Base-by-base conservation (phyloP, 306 rosid genomes). In the Cicer arietinum region DNA sequence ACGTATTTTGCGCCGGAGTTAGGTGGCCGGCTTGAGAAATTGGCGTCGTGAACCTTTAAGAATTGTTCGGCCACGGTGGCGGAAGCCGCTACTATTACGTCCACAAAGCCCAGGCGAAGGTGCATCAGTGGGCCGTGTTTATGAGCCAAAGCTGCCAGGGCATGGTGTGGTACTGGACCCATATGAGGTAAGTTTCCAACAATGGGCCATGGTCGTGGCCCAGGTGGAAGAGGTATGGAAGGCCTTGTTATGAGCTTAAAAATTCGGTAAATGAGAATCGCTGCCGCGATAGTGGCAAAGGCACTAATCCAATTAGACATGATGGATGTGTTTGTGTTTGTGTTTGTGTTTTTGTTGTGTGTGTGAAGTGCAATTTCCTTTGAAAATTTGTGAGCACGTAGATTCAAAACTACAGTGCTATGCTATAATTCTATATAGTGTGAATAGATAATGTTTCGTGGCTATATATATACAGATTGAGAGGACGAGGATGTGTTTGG, bases 61-160 rank as follows among this genome's bases (percentile, higher is more conserved):
- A 62, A 62, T 42, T 62, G 68, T 13, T 62, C 66, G 12, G 68
- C 68, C 4, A 62, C 68, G 4, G 46, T 4, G 25, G 48, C 48
- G 7, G 68, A 62, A 8, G 68, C 68, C 12, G n/a, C 68, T 1
- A 62, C 68, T 1, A 62, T 14, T 0, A 62, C 68, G 3, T 62
- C 48, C 4, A 62, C 68, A 10, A 39, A 62, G 1, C 68, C 68
- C 22, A 62, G 14, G 4, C 68, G 68, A 8, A 62, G 68, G 12
- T 62, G 68, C 68, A 62, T 62, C 13, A 62, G 68, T n/a, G 68
- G 68, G 22, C 68, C 68, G 13, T 62, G 25, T 62, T 62, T 62
- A 0, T 2, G 48, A 4, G 68, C 68, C 20, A 62, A 62, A 3
- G 48, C 30, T 4, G 68, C 68, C 0, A 62, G 68, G 30, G 68